Evolutionary conservation across 257 asterid genomes (phyloP).

Genomic region (Solanum corneliomulleri): DNA sequence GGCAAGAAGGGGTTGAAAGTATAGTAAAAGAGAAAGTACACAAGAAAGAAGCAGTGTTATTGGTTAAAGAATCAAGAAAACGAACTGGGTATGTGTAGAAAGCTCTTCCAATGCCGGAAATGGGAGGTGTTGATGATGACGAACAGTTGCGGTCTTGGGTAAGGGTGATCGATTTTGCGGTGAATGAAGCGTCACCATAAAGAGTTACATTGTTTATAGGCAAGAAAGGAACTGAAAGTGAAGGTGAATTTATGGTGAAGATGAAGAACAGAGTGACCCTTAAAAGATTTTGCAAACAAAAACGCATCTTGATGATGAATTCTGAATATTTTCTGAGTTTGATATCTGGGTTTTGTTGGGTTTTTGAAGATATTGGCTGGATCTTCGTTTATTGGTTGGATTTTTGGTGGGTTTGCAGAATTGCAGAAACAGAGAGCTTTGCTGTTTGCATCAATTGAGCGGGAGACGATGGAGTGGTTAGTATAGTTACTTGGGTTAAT

Average conservation of each 20-base stretch:
- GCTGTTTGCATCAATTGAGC: background rate
- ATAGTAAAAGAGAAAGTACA: constrained; percentile 54
- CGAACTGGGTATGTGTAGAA: constrained; percentile 46
- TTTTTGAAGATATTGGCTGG: background rate
- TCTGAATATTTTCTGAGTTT: background rate
- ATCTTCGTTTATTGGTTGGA: background rate
- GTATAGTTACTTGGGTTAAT: background rate
- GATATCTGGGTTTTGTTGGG: background rate
- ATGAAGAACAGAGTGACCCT: constrained; percentile 5
- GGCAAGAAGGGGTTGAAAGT: constrained; percentile 29
- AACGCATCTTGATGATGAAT: constrained; percentile 1
- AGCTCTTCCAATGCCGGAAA: constrained; percentile 46
- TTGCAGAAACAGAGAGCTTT: background rate
- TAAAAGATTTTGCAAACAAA: constrained; percentile 7
- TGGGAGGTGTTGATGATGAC: background rate
- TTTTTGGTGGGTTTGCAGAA: background rate
- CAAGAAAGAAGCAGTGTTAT: constrained; percentile 51
- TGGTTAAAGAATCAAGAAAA: constrained; percentile 40
- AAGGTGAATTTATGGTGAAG: constrained; percentile 9
- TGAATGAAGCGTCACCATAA: constrained; percentile 43
- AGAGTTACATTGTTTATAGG: constrained; percentile 34
- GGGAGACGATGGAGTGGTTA: background rate
- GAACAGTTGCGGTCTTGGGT: constrained; percentile 32
- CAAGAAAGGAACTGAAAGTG: constrained; percentile 10
- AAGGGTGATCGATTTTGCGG: constrained; percentile 27